These are phyloP conservation scores for Triticum aestivum DNA, from an alignment of 176 grass and related monocot genomes.

Conservation along the genomic window DNA sequence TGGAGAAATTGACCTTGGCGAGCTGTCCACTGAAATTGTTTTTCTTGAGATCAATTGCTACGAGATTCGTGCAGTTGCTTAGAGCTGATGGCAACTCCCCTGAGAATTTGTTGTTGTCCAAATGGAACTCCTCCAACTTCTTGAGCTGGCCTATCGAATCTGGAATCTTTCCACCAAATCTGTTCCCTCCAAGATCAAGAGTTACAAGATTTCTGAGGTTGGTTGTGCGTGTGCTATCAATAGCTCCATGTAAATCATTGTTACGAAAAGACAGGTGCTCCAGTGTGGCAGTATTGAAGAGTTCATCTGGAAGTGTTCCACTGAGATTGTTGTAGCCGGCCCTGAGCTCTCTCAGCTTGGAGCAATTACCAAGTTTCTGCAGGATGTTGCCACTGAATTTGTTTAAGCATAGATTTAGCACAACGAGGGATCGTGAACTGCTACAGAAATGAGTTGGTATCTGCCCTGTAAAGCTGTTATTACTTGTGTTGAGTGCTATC, in stretches of 20 bases:
- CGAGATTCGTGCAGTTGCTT: conserved; percentile 5
- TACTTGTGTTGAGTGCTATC: conserved; percentile 22
- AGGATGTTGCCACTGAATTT: conserved; percentile 10
- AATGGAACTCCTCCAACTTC: background rate
- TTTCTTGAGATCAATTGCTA: background rate
- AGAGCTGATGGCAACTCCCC: conserved; percentile 22
- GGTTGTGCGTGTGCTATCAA: background rate
- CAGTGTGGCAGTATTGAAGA: conserved; percentile 13
- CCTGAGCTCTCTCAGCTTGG: background rate
- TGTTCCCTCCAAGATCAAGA: conserved; percentile 21
- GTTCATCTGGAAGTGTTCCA: background rate
- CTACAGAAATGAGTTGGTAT: background rate
- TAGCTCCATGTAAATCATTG: background rate
- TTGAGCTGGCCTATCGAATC: conserved; percentile 16
- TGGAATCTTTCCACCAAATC: background rate
- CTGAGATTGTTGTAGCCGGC: background rate
- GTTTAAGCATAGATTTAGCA: conserved; percentile 26
- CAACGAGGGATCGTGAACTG: background rate
- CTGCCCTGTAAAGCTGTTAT: conserved; percentile 21
- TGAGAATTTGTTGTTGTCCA: background rate
- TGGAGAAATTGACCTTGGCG: background rate
- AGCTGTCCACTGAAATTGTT: conserved; percentile 19
- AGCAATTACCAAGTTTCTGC: background rate
- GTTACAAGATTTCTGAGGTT: background rate
- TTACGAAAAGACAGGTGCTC: conserved; percentile 6